phyloP scores from a whole-genome alignment of 2,329 filamentous ascomycete species.

The Phyllosticta citrichinensis region DNA sequence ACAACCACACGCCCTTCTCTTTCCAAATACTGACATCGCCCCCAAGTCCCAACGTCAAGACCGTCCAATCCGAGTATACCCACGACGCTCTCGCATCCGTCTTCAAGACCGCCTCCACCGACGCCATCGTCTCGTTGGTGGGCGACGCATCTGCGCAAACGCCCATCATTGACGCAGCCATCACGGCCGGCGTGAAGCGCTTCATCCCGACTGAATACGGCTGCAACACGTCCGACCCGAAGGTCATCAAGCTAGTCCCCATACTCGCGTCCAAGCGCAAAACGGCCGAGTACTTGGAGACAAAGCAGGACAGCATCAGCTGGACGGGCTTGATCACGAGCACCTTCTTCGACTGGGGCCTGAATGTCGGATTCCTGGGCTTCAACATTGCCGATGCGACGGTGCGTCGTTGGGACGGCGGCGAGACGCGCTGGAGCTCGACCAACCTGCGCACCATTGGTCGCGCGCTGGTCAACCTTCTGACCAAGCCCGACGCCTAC shows the following conservation, averaged over 20 bases:
- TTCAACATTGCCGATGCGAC: constrained; percentile 41
- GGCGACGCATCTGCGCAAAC: constrained; percentile 36
- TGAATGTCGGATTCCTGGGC: constrained; percentile 41
- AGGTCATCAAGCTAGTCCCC: constrained; percentile 34
- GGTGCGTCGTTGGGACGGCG: constrained; percentile 47
- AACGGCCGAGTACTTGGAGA: constrained; percentile 44
- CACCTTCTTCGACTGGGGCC: constrained; percentile 52
- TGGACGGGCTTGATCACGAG: constrained; percentile 53
- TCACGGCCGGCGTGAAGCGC: constrained; percentile 49
- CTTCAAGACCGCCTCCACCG: constrained; percentile 41
- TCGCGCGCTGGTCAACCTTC: constrained; percentile 40
- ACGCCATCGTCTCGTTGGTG: constrained; percentile 45
- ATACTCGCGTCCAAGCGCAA: constrained; percentile 42
- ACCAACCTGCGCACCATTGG: constrained; percentile 45
- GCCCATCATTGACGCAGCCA: constrained; percentile 47
- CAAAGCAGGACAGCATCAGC: constrained; percentile 37
- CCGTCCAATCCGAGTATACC: constrained; percentile 41
- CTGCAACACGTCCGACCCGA: constrained; percentile 30
- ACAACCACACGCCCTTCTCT: neutral
- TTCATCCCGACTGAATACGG: constrained; percentile 54
- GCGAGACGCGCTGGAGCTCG: constrained; percentile 41
- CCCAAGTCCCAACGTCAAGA: constrained; percentile 21
- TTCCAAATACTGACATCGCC: constrained; percentile 21
- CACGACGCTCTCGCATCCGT: constrained; percentile 39
- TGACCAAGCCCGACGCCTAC: constrained; percentile 34